These are phyloP conservation scores for Colletotrichum sp. DNA, from an alignment of 2,329 filamentous ascomycete species.

Conservation along the genomic window DNA sequence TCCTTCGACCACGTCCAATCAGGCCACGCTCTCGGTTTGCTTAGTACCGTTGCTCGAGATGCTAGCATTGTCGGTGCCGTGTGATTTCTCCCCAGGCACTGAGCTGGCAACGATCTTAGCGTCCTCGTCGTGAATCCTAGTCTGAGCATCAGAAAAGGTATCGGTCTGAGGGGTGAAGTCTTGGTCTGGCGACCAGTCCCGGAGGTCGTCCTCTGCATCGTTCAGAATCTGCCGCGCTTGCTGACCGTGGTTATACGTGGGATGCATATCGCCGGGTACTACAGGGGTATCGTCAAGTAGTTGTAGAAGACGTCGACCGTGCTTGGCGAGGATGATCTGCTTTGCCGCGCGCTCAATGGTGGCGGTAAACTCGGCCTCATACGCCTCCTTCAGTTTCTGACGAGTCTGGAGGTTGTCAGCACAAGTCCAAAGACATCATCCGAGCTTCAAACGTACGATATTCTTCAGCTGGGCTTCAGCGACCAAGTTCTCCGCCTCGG, in stretches of 20 bases:
- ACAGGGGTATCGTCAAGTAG: slow-evolving; percentile 90
- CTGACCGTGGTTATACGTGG: slow-evolving; percentile 67
- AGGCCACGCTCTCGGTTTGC: not conserved
- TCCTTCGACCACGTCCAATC: no score
- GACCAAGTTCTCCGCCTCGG: slow-evolving; percentile 94
- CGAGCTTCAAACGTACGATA: slow-evolving; percentile 64
- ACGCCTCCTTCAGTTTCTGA: slow-evolving; percentile 95
- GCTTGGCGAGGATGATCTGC: slow-evolving; percentile 90
- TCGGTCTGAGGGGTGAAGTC: slow-evolving; percentile 29
- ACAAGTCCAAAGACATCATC: not conserved
- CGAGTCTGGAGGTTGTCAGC: slow-evolving; percentile 66
- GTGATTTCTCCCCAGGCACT: not conserved
- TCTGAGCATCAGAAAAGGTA: not conserved
- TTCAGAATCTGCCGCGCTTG: slow-evolving; percentile 86
- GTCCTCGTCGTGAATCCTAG: slow-evolving; percentile 12
- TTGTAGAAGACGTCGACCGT: slow-evolving; percentile 83
- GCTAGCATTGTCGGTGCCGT: not conserved
- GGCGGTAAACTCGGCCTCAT: slow-evolving; percentile 84
- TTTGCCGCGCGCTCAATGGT: slow-evolving; percentile 97
- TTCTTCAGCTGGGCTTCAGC: slow-evolving; percentile 97
- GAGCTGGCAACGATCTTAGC: slow-evolving; percentile 2
- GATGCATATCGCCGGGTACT: slow-evolving; percentile 80
- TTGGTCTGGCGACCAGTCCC: slow-evolving; percentile 67
- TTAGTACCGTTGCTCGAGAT: not conserved
- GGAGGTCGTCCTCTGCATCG: slow-evolving; percentile 88